phyloP scores from a whole-genome alignment of 768 basidiomycete species.

The Tulasnella sp. region DNA sequence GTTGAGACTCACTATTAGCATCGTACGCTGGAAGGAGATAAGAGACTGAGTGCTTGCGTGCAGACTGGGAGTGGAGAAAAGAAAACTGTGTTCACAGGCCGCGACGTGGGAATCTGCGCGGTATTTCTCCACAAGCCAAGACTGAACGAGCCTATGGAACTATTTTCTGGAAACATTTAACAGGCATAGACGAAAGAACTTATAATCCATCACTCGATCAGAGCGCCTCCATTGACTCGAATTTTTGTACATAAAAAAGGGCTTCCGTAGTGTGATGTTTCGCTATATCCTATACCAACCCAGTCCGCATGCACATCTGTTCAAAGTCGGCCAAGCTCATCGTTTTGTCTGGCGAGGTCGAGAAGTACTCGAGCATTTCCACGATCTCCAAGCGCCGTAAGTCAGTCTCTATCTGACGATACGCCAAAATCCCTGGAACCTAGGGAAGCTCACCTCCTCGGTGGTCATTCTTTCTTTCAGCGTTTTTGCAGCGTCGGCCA shows the following conservation, averaged over 20 bases:
- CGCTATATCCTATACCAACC: constrained; percentile 39
- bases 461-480: constrained; percentile 64
- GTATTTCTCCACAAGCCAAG: too few relatives aligned
- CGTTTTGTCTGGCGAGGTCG: constrained; percentile 58
- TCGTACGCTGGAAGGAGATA: not conserved
- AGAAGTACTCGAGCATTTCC: constrained; percentile 75
- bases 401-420: not conserved
- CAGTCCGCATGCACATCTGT: constrained; percentile 61
- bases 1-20: not conserved
- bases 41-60: not conserved
- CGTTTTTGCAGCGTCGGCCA: constrained; percentile 50
- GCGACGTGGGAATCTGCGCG: too few relatives aligned
- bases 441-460: constrained; percentile 51
- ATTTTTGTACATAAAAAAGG: too few relatives aligned
- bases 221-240: too few relatives aligned
- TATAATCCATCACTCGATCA: too few relatives aligned
- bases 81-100: too few relatives aligned
- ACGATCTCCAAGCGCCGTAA: constrained; percentile 43
- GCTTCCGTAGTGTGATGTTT: too few relatives aligned
- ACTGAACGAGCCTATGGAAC: too few relatives aligned
- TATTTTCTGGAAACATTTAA: too few relatives aligned
- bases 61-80: too few relatives aligned
- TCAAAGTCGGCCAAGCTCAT: constrained; percentile 64
- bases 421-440: not conserved
- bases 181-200: too few relatives aligned